Conservation (phyloP, 352 stramenopile species). For the Phytophthora tentaculata region DNA sequence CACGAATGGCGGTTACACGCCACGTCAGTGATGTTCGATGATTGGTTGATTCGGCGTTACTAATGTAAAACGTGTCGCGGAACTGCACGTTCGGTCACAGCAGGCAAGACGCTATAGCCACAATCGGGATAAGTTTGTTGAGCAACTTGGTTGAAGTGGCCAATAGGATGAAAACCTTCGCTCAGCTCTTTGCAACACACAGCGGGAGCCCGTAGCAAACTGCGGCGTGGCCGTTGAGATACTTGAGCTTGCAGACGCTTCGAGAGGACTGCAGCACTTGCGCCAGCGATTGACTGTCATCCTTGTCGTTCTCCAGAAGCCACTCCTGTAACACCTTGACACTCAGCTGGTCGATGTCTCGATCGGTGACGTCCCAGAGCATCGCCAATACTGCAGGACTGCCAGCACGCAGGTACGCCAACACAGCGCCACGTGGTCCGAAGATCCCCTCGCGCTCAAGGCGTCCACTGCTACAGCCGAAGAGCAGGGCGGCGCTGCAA, state of each 20-base stretch:
- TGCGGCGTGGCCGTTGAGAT: slow-evolving; percentile 95
- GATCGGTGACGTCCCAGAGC: slow-evolving; percentile 99
- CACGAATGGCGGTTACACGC: slow-evolving; percentile 38
- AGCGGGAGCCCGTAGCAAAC: slow-evolving; percentile 96
- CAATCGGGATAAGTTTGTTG: slow-evolving; percentile 3
- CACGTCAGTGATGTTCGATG: slow-evolving; percentile 32
- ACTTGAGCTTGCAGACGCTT: slow-evolving; percentile 92
- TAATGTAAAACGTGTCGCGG: slow-evolving; percentile 28
- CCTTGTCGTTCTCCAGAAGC: slow-evolving; percentile 67
- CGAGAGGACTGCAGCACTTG: slow-evolving; percentile 78
- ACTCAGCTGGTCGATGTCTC: slow-evolving; percentile 96
- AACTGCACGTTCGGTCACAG: slow-evolving; percentile 29
- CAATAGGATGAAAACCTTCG: not conserved
- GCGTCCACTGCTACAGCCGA: slow-evolving; percentile 97
- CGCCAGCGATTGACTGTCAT: slow-evolving; percentile 49
- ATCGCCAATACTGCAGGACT: slow-evolving; percentile 97
- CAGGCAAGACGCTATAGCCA: not conserved
- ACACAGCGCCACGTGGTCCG: slow-evolving; percentile 93
- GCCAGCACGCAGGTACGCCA: slow-evolving; percentile 94
- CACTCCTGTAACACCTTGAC: slow-evolving; percentile 63
- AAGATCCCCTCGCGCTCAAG: slow-evolving; percentile 90
- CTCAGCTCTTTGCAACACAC: slow-evolving; percentile 37
- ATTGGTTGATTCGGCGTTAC: slow-evolving; percentile 36
- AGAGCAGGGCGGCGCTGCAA: slow-evolving; percentile 92
- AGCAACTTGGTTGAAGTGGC: slow-evolving; percentile 30